Evolutionary conservation across 2,329 filamentous ascomycete genomes (phyloP).

Genomic region (Epichloe festucae): DNA sequence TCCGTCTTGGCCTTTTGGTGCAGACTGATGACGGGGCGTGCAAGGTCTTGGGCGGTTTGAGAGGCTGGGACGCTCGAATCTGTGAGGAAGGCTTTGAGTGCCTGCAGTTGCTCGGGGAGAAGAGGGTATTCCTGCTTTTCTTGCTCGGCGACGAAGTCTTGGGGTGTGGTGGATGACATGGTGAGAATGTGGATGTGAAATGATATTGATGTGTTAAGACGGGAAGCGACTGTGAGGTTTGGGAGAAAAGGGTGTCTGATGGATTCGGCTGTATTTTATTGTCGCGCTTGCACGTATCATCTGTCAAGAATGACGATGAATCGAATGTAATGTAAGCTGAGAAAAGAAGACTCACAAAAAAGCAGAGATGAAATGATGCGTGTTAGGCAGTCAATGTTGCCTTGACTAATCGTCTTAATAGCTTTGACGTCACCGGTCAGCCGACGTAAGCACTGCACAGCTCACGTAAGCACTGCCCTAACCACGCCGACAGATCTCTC

Average conservation of each 20-base stretch:
- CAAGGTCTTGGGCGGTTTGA: background rate
- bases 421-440: background rate
- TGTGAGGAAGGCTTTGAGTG: background rate
- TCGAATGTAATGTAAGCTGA: background rate
- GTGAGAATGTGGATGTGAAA: background rate
- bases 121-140: background rate
- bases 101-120: background rate
- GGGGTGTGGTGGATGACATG: background rate
- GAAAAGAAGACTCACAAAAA: background rate
- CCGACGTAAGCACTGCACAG: background rate
- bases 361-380: background rate
- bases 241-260: background rate
- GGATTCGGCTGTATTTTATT: background rate
- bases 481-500: too few species aligned
- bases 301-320: background rate
- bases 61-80: background rate
- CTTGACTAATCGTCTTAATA: background rate
- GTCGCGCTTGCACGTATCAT: background rate
- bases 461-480: background rate
- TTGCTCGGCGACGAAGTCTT: background rate
- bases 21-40: background rate
- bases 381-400: background rate
- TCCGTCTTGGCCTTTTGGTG: background rate
- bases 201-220: background rate
- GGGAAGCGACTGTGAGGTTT: background rate